phyloP scores from a whole-genome alignment of 225 moss, liverwort and hornwort species.

The Ulota crispa region DNA sequence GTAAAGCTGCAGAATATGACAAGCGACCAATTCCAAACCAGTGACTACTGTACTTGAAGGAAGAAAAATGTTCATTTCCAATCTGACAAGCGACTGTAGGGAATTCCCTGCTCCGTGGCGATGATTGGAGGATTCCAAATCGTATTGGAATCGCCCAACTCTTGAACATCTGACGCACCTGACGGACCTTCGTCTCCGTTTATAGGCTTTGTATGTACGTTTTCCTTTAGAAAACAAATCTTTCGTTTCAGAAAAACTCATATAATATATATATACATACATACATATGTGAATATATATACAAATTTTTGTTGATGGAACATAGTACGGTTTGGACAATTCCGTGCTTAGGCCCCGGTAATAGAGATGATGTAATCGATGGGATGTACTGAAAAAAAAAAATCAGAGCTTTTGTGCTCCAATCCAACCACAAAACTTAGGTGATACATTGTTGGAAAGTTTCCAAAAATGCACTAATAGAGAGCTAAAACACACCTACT shows the following conservation, averaged over 20 bases:
- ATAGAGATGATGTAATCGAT: background rate
- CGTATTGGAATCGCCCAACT: background rate
- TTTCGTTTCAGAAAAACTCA: background rate
- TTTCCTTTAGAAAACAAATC: background rate
- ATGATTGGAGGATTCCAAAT: background rate
- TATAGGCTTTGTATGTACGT: background rate
- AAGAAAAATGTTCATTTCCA: background rate
- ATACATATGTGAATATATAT: too few species aligned
- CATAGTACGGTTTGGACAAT: background rate
- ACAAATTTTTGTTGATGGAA: too few species aligned
- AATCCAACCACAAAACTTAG: background rate
- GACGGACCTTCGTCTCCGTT: background rate
- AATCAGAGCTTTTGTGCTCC: too few species aligned
- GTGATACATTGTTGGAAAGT: background rate
- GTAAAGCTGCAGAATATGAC: background rate
- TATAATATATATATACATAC: too few species aligned
- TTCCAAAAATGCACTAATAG: background rate
- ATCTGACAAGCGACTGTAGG: background rate
- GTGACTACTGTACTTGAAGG: background rate
- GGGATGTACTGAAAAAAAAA: too few species aligned
- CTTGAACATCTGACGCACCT: background rate
- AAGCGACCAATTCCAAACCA: background rate
- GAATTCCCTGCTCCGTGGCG: background rate
- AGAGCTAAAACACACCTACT: background rate
- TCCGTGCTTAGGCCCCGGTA: background rate